These are phyloP conservation scores for Thalassia testudinum DNA, from an alignment of 116 monocot species.

Conservation along the genomic window DNA sequence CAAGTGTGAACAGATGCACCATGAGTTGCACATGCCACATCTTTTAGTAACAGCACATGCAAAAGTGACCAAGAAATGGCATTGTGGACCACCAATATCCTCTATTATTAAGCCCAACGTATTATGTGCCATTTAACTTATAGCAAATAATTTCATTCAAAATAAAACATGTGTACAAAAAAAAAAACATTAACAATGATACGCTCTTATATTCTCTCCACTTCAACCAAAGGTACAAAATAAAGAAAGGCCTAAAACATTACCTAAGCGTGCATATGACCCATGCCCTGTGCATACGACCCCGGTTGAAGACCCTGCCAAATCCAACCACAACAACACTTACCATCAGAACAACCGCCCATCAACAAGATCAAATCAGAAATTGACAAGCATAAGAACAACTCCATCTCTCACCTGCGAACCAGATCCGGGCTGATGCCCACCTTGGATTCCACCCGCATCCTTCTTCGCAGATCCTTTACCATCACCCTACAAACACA, in stretches of 20 bases:
- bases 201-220: no score
- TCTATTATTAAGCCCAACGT: no score
- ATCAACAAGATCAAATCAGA: background rate
- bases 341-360: background rate
- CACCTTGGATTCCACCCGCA: slow-evolving; percentile 15
- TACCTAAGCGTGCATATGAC: slow-evolving; percentile 44
- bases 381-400: background rate
- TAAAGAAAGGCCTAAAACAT: background rate
- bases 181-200: no score
- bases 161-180: no score
- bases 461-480: slow-evolving; percentile 38
- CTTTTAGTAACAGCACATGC: no score
- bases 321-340: background rate
- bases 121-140: no score
- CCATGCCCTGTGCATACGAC: slow-evolving; percentile 29
- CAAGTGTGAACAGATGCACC: no score
- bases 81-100: no score
- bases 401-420: slow-evolving; percentile 16
- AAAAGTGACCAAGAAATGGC: no score
- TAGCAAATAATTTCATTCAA: no score
- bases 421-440: slow-evolving; percentile 19
- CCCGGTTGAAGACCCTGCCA: slow-evolving; percentile 29
- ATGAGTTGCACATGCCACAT: no score
- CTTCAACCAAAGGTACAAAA: no score
- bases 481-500: slow-evolving; percentile 28